These are phyloP conservation scores for Solanum tarijense DNA, from an alignment of 257 asterid species.

Conservation along the genomic window DNA sequence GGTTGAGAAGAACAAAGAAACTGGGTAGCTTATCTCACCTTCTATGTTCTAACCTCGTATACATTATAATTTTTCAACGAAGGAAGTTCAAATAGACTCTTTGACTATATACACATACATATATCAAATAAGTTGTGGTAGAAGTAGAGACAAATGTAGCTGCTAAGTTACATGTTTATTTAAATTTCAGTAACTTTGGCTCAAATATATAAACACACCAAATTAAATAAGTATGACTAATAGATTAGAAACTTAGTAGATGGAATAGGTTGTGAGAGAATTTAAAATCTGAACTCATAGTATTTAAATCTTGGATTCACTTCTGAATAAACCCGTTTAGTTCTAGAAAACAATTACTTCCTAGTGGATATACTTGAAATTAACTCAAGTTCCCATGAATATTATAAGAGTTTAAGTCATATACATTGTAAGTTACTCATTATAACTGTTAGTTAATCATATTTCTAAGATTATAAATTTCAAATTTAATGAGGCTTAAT, in stretches of 20 bases:
- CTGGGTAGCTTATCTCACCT: constrained; percentile 5
- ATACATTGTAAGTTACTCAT: background rate
- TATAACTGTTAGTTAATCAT: background rate
- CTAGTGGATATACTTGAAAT: background rate
- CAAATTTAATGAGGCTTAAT: background rate
- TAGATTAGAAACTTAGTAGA: background rate
- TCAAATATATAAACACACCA: background rate
- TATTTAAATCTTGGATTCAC: background rate
- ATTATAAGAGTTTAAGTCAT: background rate
- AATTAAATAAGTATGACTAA: background rate
- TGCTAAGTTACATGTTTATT: background rate
- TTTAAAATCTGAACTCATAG: too few relatives aligned
- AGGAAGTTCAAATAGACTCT: background rate
- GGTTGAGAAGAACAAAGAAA: constrained; percentile 11
- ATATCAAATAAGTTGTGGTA: background rate
- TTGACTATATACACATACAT: background rate
- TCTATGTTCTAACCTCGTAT: background rate
- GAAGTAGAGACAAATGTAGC: background rate
- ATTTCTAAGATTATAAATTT: background rate
- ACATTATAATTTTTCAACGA: background rate
- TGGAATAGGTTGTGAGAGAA: background rate
- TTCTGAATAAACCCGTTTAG: background rate
- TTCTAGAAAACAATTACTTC: background rate
- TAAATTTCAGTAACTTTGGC: background rate
- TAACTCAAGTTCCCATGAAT: background rate